Conservation (phyloP, 768 basidiomycete species). For the Boletus rubropictus region DNA sequence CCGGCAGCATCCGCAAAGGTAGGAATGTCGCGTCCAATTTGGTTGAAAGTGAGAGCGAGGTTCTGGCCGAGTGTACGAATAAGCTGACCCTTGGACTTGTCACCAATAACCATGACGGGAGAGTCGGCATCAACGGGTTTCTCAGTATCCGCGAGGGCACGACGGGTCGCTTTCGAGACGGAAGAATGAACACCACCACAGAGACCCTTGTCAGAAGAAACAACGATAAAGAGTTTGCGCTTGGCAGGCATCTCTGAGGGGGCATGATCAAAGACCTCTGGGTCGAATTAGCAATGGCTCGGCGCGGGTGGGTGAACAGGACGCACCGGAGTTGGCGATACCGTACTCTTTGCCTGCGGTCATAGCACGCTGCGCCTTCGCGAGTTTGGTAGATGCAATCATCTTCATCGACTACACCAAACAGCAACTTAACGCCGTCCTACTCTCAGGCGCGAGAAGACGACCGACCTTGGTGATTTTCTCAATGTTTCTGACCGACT, state of each 20-base stretch:
- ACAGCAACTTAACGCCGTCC: conserved; percentile 3
- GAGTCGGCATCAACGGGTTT: conserved; percentile 51
- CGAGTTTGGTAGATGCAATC: conserved; percentile 96
- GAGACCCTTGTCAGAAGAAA: conserved; percentile 98
- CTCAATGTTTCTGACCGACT: conserved; percentile 97
- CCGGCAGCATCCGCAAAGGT: conserved; percentile 94
- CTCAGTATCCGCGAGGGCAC: conserved; percentile 51
- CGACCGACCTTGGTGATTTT: conserved; percentile 93
- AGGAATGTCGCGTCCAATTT: conserved; percentile 95
- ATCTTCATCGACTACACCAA: conserved; percentile 88
- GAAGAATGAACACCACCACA: conserved; percentile 99
- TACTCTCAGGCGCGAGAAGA: neutral
- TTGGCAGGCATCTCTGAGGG: conserved; percentile 60
- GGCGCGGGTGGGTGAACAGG: conserved; percentile 1
- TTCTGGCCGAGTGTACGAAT: conserved; percentile 57
- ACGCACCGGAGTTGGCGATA: conserved; percentile 76
- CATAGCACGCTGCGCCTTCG: conserved; percentile 95
- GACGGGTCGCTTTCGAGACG: conserved; percentile 84
- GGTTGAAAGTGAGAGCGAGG: conserved; percentile 87
- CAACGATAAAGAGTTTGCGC: conserved; percentile 85
- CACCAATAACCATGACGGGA: conserved; percentile 83
- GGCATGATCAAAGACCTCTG: conserved; percentile 86
- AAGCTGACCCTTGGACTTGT: conserved; percentile 96
- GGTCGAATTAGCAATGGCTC: conserved; percentile 4
- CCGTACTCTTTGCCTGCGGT: conserved; percentile 88